Percentiles rank a stretch among this genome's conserved stretches.
Conservation (phyloP, 495 filamentous ascomycete species). For the Penicillium parvum region DNA sequence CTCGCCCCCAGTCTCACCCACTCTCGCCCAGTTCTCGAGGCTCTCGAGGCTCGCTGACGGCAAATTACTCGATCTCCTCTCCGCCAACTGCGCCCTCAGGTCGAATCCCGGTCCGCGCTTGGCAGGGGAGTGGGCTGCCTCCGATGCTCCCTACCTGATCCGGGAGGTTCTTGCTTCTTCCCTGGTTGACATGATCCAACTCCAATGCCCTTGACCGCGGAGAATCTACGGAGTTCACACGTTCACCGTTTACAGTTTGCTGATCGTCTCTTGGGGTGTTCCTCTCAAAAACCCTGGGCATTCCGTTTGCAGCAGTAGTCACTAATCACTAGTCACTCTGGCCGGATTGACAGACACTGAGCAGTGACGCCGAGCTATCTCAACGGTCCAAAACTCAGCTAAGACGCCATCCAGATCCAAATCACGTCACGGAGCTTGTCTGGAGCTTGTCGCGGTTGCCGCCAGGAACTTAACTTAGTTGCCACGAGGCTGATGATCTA, state of each 20-base stretch:
- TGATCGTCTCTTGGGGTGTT: too few species aligned
- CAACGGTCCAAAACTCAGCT: not conserved
- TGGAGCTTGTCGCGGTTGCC: too few species aligned
- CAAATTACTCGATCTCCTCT: not conserved
- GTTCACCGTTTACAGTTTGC: not conserved
- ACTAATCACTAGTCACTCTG: too few species aligned
- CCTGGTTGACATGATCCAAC: too few species aligned
- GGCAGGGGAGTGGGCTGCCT: conserved; percentile 8
- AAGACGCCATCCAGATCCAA: conserved; percentile 35
- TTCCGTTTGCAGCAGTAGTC: not conserved
- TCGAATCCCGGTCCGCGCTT: conserved; percentile 5
- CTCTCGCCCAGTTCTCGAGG: too few species aligned
- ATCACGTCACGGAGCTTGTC: conserved; percentile 38
- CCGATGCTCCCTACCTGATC: conserved; percentile 13
- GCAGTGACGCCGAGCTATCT: not conserved
- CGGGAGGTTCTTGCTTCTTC: conserved; percentile 11
- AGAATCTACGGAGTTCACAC: not conserved
- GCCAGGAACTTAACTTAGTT: conserved; percentile 15
- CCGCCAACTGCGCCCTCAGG: not conserved
- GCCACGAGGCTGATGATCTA: too few species aligned
- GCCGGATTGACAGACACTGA: too few species aligned
- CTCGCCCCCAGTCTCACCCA: too few species aligned
- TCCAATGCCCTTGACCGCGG: too few species aligned
- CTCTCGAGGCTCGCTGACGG: too few species aligned
- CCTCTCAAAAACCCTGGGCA: too few species aligned